Base-by-base conservation (phyloP, 345 rosid species). In the Nephelium lappaceum region DNA sequence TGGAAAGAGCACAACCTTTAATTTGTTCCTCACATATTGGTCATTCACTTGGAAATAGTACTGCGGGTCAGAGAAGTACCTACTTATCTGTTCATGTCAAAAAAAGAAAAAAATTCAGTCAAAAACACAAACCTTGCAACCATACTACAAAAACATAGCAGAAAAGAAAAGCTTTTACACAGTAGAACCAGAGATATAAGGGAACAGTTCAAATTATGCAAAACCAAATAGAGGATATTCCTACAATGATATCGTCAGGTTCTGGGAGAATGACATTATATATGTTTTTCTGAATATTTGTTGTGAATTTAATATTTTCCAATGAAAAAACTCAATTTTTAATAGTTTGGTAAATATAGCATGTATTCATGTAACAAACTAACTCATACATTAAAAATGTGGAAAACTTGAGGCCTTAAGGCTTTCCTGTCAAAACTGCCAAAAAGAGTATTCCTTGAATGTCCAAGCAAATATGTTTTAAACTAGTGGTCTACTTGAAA, bases 31-130 rank as follows among this genome's bases (percentile, higher is more conserved):
- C 85, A 94, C 98, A 64, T 96, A 95, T 53, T 92, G 96, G 67
- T 92, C 98, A 86, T 92, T 95, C 81, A 95, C 98, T 95, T 95
- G 98, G 83, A 93, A 95, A 78, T 95, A 93, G 86, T 95, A 93
- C 74, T 95, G 98, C 19, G 98, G 98, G 85, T 96, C 99, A 45
- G 98, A 96, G 82, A 96, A 93, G 74, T 89, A 93, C 43, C 97
- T 82, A 77, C 92, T 93, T 81, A 96, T 94, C 98, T 96, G 93
- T 80, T 74, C 43, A 81, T 76, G 71, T 64, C 53, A 77, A 68
- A 42, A 60, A 23, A 81, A 77, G 65, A 42, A 60, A 23, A 81
- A 64, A 67, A 69, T 43, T 38, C 36, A 68, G 43, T 15, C 39
- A 77, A 36, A 51, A 67, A 11, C 6, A 60, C 61, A 60, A 62